These are phyloP conservation scores for Cardamine occulta DNA, from an alignment of 345 rosid species.

Conservation along the genomic window DNA sequence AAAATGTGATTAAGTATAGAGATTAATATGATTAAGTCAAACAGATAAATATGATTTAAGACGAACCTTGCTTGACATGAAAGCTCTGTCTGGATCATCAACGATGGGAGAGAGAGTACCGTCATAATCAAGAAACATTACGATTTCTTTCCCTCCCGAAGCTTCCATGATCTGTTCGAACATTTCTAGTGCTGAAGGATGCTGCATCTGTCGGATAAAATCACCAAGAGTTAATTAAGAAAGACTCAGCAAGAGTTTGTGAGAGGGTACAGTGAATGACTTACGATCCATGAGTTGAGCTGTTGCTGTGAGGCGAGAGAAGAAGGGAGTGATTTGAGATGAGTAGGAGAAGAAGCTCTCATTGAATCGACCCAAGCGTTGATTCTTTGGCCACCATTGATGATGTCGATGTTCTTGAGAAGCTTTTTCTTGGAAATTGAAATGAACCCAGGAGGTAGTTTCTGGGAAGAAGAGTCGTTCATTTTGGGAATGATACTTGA, in stretches of 20 bases:
- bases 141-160: constrained; percentile 82
- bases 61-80: constrained; percentile 87
- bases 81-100: constrained; percentile 88
- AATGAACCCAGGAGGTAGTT: constrained; percentile 59
- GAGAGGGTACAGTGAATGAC: constrained; percentile 23
- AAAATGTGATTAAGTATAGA: constrained; percentile 1
- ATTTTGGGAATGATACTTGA: constrained; percentile 46
- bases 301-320: constrained; percentile 47
- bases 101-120: constrained; percentile 98
- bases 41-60: background rate
- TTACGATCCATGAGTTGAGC: constrained; percentile 68
- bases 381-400: constrained; percentile 59
- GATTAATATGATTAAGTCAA: constrained; percentile 8
- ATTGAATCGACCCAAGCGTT: constrained; percentile 86
- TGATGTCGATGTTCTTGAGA: constrained; percentile 64
- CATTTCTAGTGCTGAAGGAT: constrained; percentile 85
- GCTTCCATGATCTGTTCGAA: constrained; percentile 67
- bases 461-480: constrained; percentile 51
- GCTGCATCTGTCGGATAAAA: constrained; percentile 50
- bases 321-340: constrained; percentile 52
- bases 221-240: background rate
- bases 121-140: constrained; percentile 91
- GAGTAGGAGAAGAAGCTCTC: constrained; percentile 96
- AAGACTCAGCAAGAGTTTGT: constrained; percentile 1
- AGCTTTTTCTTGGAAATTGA: constrained; percentile 52